Conservation (phyloP, 2,329 filamentous ascomycete species). For the Phialophora expanda region DNA sequence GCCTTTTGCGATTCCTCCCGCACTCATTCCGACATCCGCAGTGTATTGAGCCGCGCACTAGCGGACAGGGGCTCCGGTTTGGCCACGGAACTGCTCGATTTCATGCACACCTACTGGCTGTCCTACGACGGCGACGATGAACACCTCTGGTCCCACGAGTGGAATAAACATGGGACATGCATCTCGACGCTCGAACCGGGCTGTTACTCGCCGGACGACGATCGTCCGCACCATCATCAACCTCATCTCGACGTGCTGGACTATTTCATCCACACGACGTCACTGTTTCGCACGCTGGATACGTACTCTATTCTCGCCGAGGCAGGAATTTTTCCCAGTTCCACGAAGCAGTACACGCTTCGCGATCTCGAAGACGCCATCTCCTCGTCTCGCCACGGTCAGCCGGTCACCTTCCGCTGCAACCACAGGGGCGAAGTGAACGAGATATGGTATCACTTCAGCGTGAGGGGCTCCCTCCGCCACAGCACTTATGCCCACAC, state of each 20-base stretch:
- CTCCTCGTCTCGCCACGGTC: slow-evolving; percentile 58
- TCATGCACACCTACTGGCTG: slow-evolving; percentile 76
- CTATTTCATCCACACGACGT: slow-evolving; percentile 70
- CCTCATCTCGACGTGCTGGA: slow-evolving; percentile 64
- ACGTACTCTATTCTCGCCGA: slow-evolving; percentile 67
- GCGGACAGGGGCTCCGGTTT: neutral
- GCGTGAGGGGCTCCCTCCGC: slow-evolving; percentile 57
- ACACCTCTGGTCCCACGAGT: slow-evolving; percentile 75
- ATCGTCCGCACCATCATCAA: neutral
- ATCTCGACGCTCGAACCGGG: slow-evolving; percentile 64
- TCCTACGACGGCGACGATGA: slow-evolving; percentile 68
- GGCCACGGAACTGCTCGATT: slow-evolving; percentile 60
- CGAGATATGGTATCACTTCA: slow-evolving; percentile 69
- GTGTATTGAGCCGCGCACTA: slow-evolving; percentile 34
- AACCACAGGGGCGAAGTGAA: slow-evolving; percentile 56
- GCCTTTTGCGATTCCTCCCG: slow-evolving; percentile 67
- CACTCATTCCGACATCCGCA: slow-evolving; percentile 69
- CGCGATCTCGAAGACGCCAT: slow-evolving; percentile 65
- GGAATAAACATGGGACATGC: slow-evolving; percentile 76
- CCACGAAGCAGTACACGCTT: slow-evolving; percentile 62
- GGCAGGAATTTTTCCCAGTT: slow-evolving; percentile 64
- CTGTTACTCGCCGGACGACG: slow-evolving; percentile 60
- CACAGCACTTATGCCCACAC: neutral
- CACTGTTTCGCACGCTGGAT: slow-evolving; percentile 69
- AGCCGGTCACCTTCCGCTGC: slow-evolving; percentile 65